Evolutionary conservation across 176 grass and related monocot species (phyloP).

Genomic region (Otatea glauca): DNA sequence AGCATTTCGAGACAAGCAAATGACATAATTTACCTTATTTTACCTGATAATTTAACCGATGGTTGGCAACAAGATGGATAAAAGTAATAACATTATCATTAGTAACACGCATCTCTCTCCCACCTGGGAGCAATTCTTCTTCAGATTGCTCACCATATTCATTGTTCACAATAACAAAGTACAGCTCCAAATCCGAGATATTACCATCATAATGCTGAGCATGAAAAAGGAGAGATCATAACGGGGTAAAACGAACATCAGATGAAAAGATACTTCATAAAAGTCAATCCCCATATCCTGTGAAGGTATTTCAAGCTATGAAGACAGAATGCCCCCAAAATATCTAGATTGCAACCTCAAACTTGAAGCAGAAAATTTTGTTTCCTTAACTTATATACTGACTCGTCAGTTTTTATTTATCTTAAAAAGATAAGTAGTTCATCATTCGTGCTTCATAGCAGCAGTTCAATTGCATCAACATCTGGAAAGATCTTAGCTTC

Average conservation of each 20-base stretch:
- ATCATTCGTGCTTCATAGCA: not conserved
- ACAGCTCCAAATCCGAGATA: constrained; percentile 86
- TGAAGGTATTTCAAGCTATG: constrained; percentile 11
- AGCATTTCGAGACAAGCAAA: constrained; percentile 34
- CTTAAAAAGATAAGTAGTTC: not conserved
- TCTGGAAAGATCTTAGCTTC: constrained; percentile 13
- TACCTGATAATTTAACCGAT: constrained; percentile 96
- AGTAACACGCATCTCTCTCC: constrained; percentile 80
- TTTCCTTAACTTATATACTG: constrained; percentile 10
- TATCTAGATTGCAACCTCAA: constrained; percentile 15
- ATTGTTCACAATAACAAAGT: constrained; percentile 97
- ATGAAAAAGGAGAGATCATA: constrained; percentile 21
- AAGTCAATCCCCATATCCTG: not conserved
- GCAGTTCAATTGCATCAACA: constrained; percentile 9
- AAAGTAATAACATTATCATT: constrained; percentile 97
- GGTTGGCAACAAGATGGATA: constrained; percentile 96
- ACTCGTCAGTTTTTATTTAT: constrained; percentile 4
- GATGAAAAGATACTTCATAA: constrained; percentile 3
- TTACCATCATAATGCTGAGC: constrained; percentile 84
- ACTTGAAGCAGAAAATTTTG: not conserved
- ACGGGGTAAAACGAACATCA: not conserved
- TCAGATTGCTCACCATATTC: constrained; percentile 98
- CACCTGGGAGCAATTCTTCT: constrained; percentile 88
- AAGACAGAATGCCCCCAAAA: constrained; percentile 4
- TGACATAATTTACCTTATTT: constrained; percentile 5